These are phyloP conservation scores for Tritrichomonas musculus DNA, from an alignment of 208 protist species.

Conservation along the genomic window DNA sequence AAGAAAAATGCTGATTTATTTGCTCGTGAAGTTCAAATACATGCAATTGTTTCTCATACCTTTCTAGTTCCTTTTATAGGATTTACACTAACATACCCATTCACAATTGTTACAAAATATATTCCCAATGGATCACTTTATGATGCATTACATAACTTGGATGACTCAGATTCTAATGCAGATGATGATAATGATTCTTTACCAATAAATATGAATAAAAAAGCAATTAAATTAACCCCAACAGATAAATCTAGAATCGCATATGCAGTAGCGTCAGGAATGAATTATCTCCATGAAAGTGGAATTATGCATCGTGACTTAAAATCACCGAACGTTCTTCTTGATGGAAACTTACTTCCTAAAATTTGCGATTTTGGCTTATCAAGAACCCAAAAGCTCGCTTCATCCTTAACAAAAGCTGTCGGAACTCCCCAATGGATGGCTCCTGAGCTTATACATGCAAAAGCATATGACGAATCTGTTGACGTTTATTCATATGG, in stretches of 20 bases:
- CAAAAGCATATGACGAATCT: background rate
- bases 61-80: slow-evolving; percentile 18
- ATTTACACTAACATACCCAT: background rate
- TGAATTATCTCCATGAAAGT: background rate
- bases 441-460: background rate
- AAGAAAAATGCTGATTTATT: background rate
- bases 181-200: too few relatives aligned
- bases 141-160: background rate
- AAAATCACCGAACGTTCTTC: background rate
- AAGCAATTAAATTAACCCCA: background rate
- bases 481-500: slow-evolving; percentile 9
- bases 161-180: background rate
- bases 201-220: too few relatives aligned
- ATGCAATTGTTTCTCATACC: background rate
- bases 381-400: background rate
- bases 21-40: background rate
- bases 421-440: background rate
- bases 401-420: too few relatives aligned
- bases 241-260: background rate
- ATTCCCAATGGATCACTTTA: background rate
- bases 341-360: background rate
- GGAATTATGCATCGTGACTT: slow-evolving; percentile 17
- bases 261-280: background rate
- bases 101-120: background rate
- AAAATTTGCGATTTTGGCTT: background rate